These are phyloP conservation scores for Gentiana straminea DNA, from an alignment of 257 asterid genomes.

Conservation along the genomic window DNA sequence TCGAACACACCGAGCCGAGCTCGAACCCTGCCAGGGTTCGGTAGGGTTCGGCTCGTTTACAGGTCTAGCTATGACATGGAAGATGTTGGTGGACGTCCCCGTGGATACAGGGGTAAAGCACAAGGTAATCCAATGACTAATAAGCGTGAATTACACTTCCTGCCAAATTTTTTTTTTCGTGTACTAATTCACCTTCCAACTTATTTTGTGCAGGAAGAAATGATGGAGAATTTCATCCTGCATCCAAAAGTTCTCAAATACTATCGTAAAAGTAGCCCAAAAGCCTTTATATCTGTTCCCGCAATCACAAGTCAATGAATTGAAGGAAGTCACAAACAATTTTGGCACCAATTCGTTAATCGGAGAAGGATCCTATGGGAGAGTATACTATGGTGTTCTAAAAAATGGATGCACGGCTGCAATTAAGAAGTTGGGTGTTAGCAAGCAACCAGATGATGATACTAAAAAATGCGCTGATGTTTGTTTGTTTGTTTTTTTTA, in stretches of 20 bases:
- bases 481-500: too few relatives aligned
- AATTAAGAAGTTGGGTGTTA: conserved; percentile 67
- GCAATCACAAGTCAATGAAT: conserved; percentile 55
- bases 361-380: conserved; percentile 91
- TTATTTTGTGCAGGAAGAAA: conserved; percentile 27
- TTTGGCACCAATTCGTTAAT: conserved; percentile 55
- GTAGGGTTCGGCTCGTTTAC: too few relatives aligned
- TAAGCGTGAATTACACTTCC: too few relatives aligned
- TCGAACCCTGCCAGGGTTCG: too few relatives aligned
- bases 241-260: conserved; percentile 34
- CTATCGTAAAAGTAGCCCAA: conserved; percentile 26
- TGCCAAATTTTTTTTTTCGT: too few relatives aligned
- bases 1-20: too few relatives aligned
- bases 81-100: too few relatives aligned
- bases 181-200: too few relatives aligned
- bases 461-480: too few relatives aligned
- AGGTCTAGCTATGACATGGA: too few relatives aligned
- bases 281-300: conserved; percentile 69
- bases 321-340: conserved; percentile 62
- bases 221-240: conserved; percentile 41
- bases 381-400: conserved; percentile 66
- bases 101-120: too few relatives aligned
- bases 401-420: conserved; percentile 60
- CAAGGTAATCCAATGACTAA: too few relatives aligned
- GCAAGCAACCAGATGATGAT: conserved; percentile 83